Evolutionary conservation across 2,329 filamentous ascomycete genomes (phyloP).

Genomic region (Curvularia sp.): DNA sequence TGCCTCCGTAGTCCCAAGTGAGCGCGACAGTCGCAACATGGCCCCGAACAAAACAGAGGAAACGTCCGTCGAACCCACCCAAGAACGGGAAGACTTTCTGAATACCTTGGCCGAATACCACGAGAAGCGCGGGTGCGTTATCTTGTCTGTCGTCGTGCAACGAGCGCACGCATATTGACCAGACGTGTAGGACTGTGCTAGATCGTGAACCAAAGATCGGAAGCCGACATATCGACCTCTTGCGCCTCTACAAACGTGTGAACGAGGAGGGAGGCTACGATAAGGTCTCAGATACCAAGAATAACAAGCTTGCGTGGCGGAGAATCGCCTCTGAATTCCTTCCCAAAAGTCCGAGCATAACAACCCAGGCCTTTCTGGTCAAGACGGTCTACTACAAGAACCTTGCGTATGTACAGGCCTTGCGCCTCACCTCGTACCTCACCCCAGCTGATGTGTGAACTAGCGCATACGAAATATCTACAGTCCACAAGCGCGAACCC

Average conservation of each 20-base stretch:
- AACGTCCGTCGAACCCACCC: slow-evolving; percentile 56
- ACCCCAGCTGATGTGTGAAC: slow-evolving; percentile 11
- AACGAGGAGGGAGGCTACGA: slow-evolving; percentile 84
- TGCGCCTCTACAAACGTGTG: slow-evolving; percentile 80
- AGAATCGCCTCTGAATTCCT: slow-evolving; percentile 79
- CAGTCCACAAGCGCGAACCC: slow-evolving; percentile 78
- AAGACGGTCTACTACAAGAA: slow-evolving; percentile 93
- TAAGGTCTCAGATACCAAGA: slow-evolving; percentile 69
- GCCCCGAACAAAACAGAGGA: slow-evolving; percentile 55
- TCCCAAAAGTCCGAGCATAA: slow-evolving; percentile 73
- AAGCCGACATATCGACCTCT: slow-evolving; percentile 75
- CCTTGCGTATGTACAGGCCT: slow-evolving; percentile 62
- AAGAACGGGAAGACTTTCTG: slow-evolving; percentile 82
- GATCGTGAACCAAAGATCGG: slow-evolving; percentile 85
- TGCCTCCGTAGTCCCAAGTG: slow-evolving; percentile 25
- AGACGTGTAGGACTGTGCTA: slow-evolving; percentile 66
- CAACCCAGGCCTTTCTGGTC: slow-evolving; percentile 83
- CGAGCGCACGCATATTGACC: slow-evolving; percentile 33
- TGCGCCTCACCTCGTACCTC: not conserved
- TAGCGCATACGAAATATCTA: slow-evolving; percentile 81
- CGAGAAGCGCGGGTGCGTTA: slow-evolving; percentile 71
- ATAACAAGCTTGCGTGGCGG: slow-evolving; percentile 86
- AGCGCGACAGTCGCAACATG: slow-evolving; percentile 53
- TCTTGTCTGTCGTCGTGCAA: slow-evolving; percentile 25
- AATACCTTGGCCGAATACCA: slow-evolving; percentile 76